Evolutionary conservation across 2,329 filamentous ascomycete species (phyloP), one percentile per base, ranked within the genome.

Genomic region (Beauveria scarabaeidicola): DNA sequence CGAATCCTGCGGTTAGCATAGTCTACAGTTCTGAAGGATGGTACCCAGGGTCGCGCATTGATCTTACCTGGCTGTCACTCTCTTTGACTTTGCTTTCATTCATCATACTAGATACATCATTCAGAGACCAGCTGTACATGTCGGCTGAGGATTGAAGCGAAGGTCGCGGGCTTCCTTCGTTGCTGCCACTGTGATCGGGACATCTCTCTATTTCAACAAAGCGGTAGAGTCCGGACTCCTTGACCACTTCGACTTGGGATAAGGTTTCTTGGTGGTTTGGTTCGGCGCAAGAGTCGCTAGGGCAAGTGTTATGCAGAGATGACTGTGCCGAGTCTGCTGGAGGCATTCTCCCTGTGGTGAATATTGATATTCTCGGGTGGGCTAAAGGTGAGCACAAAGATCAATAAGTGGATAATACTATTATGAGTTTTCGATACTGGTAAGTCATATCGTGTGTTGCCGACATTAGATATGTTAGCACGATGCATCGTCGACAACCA

Each of bases 81-180:
- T 53, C 50, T 15, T 48, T 17, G 40, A 7, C 10, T 32, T 17
- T 23, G 17, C 21, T 27, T 27, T 40, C 17, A 19, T 47, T 29
- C 29, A 48, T 48, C 29, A 41, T 29, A 25, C 40, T 59, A 21
- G 57, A 52, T 21, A 59, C 57, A n/a, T 59, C 50, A 13, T 53
- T 59, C 7, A 59, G 41, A 9, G 57, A 59, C 17, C 57, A 43
- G 41, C 57, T 59, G 43, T 53, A 59, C 32, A 40, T 23, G 9
- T 47, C 50, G 4, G 29, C 11, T 11, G 21, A 10, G 13, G 50
- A 41, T 25, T 53, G 50, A 3, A 50, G 17, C 13, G 50, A 50
- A 10, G 46, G 44, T 19, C 52, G 32, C 2, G 52, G 51, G 27
- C 52, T 60, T 3, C 6, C 46, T 47, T 55, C 43, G 25, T 41